These are phyloP conservation scores for Taphrina populina DNA, from an alignment of 1,139 yeast species.

Conservation along the genomic window DNA sequence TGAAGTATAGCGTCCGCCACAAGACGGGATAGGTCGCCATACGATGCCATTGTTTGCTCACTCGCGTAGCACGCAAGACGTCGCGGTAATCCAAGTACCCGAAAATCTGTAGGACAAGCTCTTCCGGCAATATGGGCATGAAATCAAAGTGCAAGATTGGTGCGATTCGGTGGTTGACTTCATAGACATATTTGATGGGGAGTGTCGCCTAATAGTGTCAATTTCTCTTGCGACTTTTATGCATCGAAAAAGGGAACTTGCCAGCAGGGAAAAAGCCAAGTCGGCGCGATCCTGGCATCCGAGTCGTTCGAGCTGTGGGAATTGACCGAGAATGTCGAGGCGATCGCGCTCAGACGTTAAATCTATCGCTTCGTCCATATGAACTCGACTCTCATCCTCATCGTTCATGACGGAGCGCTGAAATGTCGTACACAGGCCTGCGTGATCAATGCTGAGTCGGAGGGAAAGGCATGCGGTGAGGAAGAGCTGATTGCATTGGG, in stretches of 20 bases:
- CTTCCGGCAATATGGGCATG: slow-evolving; percentile 34
- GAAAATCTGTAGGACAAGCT: slow-evolving; percentile 31
- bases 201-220: slow-evolving; percentile 1
- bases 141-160: slow-evolving; percentile 25
- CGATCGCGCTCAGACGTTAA: slow-evolving; percentile 21
- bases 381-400: slow-evolving; percentile 10
- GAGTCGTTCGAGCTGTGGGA: slow-evolving; percentile 6
- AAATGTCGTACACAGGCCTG: too few relatives aligned
- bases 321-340: slow-evolving; percentile 2
- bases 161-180: slow-evolving; percentile 21
- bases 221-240: not conserved
- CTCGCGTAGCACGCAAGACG: slow-evolving; percentile 26
- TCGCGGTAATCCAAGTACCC: slow-evolving; percentile 31
- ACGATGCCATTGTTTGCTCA: slow-evolving; percentile 34
- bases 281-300: slow-evolving; percentile 28
- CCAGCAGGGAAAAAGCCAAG: slow-evolving; percentile 17
- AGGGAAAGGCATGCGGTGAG: too few relatives aligned
- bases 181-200: slow-evolving; percentile 23
- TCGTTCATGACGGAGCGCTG: slow-evolving; percentile 9
- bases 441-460: too few relatives aligned
- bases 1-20: slow-evolving; percentile 35
- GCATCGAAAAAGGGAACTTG: not conserved
- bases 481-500: too few relatives aligned
- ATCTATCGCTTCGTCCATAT: slow-evolving; percentile 32
- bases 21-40: slow-evolving; percentile 33